Conservation (phyloP, 257 asterid species). For the Solanum commersonii region DNA sequence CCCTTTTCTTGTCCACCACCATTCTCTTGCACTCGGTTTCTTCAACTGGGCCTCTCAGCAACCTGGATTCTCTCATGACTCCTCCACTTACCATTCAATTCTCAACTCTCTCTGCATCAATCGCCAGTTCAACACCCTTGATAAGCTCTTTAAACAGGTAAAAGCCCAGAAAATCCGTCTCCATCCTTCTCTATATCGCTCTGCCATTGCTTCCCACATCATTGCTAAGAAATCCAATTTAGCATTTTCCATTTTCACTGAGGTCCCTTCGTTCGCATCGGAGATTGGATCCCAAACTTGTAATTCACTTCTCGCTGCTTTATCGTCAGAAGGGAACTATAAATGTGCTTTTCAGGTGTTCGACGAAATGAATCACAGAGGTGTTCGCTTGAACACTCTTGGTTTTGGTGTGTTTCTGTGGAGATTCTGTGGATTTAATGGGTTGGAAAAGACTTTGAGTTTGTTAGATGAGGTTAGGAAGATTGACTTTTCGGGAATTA, state of each 20-base stretch:
- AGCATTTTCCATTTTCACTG: constrained; percentile 53
- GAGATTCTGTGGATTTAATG: constrained; percentile 45
- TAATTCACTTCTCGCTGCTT: constrained; percentile 66
- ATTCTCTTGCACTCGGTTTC: constrained; percentile 76
- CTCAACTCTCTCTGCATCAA: constrained; percentile 63
- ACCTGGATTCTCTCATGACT: constrained; percentile 66
- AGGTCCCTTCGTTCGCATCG: constrained; percentile 10
- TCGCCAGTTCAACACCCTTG: constrained; percentile 51
- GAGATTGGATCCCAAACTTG: constrained; percentile 49
- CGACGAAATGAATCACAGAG: constrained; percentile 53
- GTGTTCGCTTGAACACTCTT: constrained; percentile 41
- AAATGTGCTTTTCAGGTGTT: constrained; percentile 42
- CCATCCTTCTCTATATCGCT: constrained; percentile 34
- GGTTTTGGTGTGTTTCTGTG: constrained; percentile 84
- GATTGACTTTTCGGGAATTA: constrained; percentile 32
- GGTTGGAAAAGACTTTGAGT: constrained; percentile 26
- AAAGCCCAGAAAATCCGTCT: constrained; percentile 35
- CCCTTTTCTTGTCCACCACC: constrained; percentile 71
- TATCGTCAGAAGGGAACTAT: constrained; percentile 49
- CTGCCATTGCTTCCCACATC: constrained; percentile 37
- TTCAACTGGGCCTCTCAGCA: constrained; percentile 97
- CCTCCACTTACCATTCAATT: constrained; percentile 55
- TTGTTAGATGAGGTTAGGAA: constrained; percentile 46
- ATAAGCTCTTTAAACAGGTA: constrained; percentile 50
- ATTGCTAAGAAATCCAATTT: constrained; percentile 35